Conservation (phyloP, 176 grass and related monocot species). For the Bonia amplexicaulis region DNA sequence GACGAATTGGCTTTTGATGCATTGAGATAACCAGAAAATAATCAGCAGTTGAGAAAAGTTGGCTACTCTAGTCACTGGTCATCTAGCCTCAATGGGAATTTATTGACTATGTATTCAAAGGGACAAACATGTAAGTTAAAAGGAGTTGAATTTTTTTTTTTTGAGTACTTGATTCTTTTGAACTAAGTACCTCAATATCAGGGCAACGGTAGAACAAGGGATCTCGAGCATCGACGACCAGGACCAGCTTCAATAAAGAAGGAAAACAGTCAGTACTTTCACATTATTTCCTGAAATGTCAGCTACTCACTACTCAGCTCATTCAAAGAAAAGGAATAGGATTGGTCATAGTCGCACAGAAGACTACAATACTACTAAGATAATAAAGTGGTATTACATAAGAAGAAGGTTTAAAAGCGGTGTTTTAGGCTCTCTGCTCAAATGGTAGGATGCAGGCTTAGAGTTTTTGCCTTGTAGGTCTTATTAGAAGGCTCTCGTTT, state of each 20-base stretch:
- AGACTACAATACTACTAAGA: background rate
- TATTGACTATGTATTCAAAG: background rate
- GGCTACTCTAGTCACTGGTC: background rate
- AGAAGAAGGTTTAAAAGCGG: too few species aligned
- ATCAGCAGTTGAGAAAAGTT: background rate
- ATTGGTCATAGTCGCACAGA: background rate
- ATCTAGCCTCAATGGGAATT: background rate
- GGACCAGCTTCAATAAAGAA: constrained; percentile 53
- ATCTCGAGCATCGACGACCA: constrained; percentile 81
- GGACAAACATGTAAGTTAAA: background rate
- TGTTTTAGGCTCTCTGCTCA: too few species aligned
- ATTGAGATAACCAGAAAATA: background rate
- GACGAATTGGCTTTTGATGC: background rate
- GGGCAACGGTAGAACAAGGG: constrained; percentile 71
- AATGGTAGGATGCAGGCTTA: too few species aligned
- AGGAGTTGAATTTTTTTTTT: background rate
- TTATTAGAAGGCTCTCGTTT: too few species aligned
- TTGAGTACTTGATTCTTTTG: background rate
- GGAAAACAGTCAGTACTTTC: constrained; percentile 17
- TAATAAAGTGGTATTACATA: background rate
- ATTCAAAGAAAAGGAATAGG: background rate
- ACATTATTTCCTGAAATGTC: constrained; percentile 12
- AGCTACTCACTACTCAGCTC: background rate
- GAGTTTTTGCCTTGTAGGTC: too few species aligned
- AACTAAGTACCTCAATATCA: constrained; percentile 66